Conservation (phyloP, 2,329 filamentous ascomycete genomes). For the Rhytidhysteron rufulum region DNA sequence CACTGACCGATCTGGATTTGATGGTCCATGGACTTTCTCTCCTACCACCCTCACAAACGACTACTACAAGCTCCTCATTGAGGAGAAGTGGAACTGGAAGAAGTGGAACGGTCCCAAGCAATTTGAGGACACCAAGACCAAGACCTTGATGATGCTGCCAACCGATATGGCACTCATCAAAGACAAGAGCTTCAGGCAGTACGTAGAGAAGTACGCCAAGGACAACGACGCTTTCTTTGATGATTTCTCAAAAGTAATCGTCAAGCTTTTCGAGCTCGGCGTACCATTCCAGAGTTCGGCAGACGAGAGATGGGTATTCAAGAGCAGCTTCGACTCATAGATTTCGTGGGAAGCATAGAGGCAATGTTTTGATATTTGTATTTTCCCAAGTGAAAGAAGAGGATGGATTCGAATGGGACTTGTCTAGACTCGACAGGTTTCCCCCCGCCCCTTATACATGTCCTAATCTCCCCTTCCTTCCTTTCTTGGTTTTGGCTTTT, state of each 20-base stretch:
- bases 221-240: conserved; percentile 90
- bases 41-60: conserved; percentile 86
- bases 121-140: conserved; percentile 82
- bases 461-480: too few species aligned
- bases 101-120: conserved; percentile 94
- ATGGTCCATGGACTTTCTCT: conserved; percentile 78
- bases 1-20: conserved; percentile 79
- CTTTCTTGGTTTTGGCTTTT: too few species aligned
- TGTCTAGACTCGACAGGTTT: too few species aligned
- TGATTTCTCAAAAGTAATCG: conserved; percentile 76
- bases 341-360: too few species aligned
- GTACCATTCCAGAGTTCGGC: conserved; percentile 70
- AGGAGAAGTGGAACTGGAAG: conserved; percentile 95
- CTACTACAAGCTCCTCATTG: conserved; percentile 80
- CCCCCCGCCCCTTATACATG: too few species aligned
- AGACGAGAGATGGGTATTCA: conserved; percentile 44
- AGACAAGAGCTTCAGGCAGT: conserved; percentile 80
- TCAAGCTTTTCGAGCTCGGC: conserved; percentile 88
- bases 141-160: conserved; percentile 95
- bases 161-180: conserved; percentile 82
- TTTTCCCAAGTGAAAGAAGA: background rate
- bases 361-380: too few species aligned
- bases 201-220: conserved; percentile 84
- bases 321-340: conserved; percentile 43
- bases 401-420: background rate